Percentiles rank a stretch among this genome's conserved stretches.
Conservation (phyloP, 192 early-diverging fungal species). For the Cetraspora pellucida region DNA sequence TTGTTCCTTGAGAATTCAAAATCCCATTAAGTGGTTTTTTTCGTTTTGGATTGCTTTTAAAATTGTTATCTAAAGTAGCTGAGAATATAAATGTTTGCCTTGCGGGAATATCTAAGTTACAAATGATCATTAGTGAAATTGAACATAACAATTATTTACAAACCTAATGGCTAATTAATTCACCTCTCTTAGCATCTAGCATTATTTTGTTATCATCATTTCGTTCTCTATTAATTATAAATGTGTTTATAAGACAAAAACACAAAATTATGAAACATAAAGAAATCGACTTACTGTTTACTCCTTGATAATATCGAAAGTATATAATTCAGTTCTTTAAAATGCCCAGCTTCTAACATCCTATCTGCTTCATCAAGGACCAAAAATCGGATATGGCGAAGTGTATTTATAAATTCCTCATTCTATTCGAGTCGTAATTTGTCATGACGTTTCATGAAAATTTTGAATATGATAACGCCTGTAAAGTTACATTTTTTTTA, state of each 20-base stretch:
- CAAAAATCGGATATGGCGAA: conserved; percentile 68
- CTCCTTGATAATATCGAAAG: conserved; percentile 54
- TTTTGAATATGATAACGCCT: neutral
- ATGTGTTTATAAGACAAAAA: neutral
- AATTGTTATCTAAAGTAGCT: conserved; percentile 73
- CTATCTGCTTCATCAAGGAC: conserved; percentile 86
- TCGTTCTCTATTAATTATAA: conserved; percentile 40
- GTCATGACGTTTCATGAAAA: neutral
- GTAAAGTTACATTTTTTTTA: neutral
- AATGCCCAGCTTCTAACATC: conserved; percentile 81
- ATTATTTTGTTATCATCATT: conserved; percentile 33
- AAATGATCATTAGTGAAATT: conserved; percentile 24
- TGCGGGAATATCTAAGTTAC: conserved; percentile 31
- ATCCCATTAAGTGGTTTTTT: conserved; percentile 37
- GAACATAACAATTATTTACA: neutral
- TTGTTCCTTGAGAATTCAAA: neutral
- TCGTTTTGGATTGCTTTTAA: conserved; percentile 52
- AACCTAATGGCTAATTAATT: neutral
- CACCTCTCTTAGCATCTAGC: neutral
- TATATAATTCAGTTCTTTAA: conserved; percentile 69
- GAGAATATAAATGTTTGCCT: conserved; percentile 94
- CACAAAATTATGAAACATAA: neutral
- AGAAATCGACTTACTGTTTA: conserved; percentile 36
- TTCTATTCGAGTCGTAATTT: conserved; percentile 43
- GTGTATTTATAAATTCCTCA: conserved; percentile 53